A percentile compares a stretch with the other conserved stretches of the same genome.
phyloP scores from a whole-genome alignment of 345 rosid species.

The Capsella bursapastoris region DNA sequence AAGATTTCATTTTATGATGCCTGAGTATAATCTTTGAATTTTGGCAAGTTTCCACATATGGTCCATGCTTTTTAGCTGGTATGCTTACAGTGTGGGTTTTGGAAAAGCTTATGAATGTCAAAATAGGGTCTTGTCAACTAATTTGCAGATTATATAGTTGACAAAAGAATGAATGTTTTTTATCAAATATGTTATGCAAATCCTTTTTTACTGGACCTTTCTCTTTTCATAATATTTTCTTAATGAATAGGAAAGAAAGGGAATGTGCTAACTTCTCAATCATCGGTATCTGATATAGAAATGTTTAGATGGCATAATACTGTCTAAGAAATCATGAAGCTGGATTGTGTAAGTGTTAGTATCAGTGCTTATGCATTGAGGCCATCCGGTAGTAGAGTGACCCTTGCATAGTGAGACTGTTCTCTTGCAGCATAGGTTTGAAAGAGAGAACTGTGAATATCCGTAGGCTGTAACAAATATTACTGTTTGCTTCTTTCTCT shows the following conservation, averaged over 20 bases:
- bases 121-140: conserved; percentile 20
- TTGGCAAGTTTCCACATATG: background rate
- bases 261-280: background rate
- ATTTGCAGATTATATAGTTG: conserved; percentile 17
- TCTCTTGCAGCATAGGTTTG: conserved; percentile 8
- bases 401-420: conserved; percentile 1
- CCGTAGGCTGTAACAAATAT: background rate
- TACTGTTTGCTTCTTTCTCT: conserved; percentile 11
- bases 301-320: background rate
- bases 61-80: background rate
- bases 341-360: conserved; percentile 23
- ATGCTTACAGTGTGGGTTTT: background rate
- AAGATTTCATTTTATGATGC: background rate
- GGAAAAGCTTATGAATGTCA: conserved; percentile 20
- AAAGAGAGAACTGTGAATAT: background rate
- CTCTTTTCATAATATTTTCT: conserved; percentile 1
- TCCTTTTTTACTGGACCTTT: background rate
- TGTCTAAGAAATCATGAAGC: conserved; percentile 14
- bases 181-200: conserved; percentile 7
- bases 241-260: background rate
- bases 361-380: conserved; percentile 5
- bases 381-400: background rate
- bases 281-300: conserved; percentile 10
- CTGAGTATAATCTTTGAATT: background rate
- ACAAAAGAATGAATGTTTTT: background rate